Conservation (phyloP, 192 early-diverging fungal species). For the Entomortierella parvispora region DNA sequence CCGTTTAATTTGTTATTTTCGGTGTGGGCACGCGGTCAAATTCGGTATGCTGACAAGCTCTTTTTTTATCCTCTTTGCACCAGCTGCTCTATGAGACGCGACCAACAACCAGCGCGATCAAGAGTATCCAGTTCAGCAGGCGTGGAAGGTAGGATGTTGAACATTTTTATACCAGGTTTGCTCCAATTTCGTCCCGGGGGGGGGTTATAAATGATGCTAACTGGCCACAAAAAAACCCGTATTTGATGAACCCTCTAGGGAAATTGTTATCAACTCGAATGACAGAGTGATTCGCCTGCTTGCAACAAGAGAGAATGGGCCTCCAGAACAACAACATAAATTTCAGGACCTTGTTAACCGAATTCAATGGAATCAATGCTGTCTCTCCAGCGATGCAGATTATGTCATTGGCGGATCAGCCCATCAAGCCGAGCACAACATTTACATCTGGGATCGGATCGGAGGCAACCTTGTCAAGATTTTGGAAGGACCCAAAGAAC, state of each 20-base stretch:
- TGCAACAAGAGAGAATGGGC: slow-evolving; percentile 54
- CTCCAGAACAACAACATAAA: slow-evolving; percentile 68
- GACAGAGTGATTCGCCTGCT: slow-evolving; percentile 85
- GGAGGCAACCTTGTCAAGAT: slow-evolving; percentile 88
- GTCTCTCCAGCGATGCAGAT: slow-evolving; percentile 90
- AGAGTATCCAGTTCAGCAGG: slow-evolving; percentile 70
- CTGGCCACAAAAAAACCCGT: neutral
- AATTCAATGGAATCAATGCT: slow-evolving; percentile 88
- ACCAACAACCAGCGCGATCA: slow-evolving; percentile 61
- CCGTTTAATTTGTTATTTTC: too few relatives aligned
- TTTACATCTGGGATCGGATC: slow-evolving; percentile 93
- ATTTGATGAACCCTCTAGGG: slow-evolving; percentile 49
- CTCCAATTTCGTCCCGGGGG: too few relatives aligned
- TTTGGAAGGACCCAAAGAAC: slow-evolving; percentile 89
- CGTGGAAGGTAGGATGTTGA: slow-evolving; percentile 64
- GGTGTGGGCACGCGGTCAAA: too few relatives aligned
- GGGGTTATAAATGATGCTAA: too few relatives aligned
- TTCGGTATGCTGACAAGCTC: neutral
- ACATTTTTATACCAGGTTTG: neutral
- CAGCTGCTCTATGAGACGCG: slow-evolving; percentile 37
- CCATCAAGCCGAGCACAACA: slow-evolving; percentile 90
- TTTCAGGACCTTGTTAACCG: slow-evolving; percentile 93
- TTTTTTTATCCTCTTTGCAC: slow-evolving; percentile 1
- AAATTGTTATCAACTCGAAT: slow-evolving; percentile 82
- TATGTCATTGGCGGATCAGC: slow-evolving; percentile 90